Base-by-base conservation (phyloP, 306 rosid species). In the Cyclanthera cordifolia region DNA sequence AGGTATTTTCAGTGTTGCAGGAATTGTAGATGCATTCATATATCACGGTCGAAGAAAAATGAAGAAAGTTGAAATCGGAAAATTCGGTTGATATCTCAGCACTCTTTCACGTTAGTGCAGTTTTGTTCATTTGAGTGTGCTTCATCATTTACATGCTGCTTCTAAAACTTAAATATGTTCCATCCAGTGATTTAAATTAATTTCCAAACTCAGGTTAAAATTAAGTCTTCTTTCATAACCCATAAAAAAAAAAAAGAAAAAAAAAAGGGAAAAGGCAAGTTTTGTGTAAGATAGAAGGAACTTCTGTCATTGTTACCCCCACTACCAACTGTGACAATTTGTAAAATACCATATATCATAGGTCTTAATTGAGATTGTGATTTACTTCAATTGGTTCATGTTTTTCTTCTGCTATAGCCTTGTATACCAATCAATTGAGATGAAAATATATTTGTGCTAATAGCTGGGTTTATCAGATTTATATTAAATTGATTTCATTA, bases 1-100 rank as follows among this genome's bases (percentile, higher is more conserved):
- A 91, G 97, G 97, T 67, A 54, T 91, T 55, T 91, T 88, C 84
- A 88, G 89, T 0, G 21, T 91, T 63, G 97, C 96, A 0, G 96
- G 96, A 50, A 87, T 91, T 48, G 65, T 91, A 41, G 96, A 91
- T 81, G 82, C 95, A 23, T 88, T 86, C 0, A 70, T 91, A 81
- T 86, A 86, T 75, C 76, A 88, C 73, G 90, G 96, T 55, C 85
- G 81, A 75, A 86, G 69, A 78, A 83, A 80, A 73, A 80, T 91
- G 52, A 91, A 85, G 78, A 90, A 86, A 82, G 76, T 82, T 69
- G 84, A 80, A 78, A 72, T 82, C 20, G 95, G 94, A 25, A 86
- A 85, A 77, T 79, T 67, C 72, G 67, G 82, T 58, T 84, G 73
- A 84, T 72, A 21, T 21, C 70, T 23, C 53, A 41, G 14, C 37